A percentile compares a stretch with the other conserved stretches of the same genome.
Conservation (phyloP, 148 eudicot genomes). For the Vaccinium corymbosum region DNA sequence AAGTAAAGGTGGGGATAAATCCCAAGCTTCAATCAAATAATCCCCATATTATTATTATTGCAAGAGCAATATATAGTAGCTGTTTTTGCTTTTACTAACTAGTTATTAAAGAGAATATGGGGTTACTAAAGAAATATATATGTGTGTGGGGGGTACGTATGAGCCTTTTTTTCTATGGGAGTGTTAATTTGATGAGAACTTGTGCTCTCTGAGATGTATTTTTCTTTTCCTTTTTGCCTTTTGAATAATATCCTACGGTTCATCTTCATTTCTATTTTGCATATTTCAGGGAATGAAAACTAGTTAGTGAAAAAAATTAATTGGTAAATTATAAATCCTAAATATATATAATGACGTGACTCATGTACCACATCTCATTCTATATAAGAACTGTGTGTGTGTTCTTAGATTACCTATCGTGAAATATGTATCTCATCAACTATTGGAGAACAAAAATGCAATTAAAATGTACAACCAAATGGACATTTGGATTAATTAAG, state of each 20-base stretch:
- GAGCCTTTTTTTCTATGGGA: constrained; percentile 19
- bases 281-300: background rate
- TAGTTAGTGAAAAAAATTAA: background rate
- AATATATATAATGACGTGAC: background rate
- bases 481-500: too few relatives aligned
- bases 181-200: background rate
- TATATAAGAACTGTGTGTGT: background rate
- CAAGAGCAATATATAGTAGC: background rate
- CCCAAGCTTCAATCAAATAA: background rate
- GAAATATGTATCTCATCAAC: background rate
- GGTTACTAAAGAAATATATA: background rate
- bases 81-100: too few relatives aligned
- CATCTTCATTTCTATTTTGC: background rate
- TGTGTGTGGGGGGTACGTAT: background rate
- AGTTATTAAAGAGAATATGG: background rate
- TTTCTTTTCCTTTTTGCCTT: background rate
- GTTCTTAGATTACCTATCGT: background rate
- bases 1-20: background rate
- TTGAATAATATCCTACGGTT: background rate
- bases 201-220: background rate
- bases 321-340: background rate
- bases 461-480: too few relatives aligned
- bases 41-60: background rate
- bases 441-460: background rate
- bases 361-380: background rate